A percentile compares a stretch with the other conserved stretches of the same genome.
phyloP scores from a whole-genome alignment of 169 alveolate genomes.

The Plasmodium sp. region DNA sequence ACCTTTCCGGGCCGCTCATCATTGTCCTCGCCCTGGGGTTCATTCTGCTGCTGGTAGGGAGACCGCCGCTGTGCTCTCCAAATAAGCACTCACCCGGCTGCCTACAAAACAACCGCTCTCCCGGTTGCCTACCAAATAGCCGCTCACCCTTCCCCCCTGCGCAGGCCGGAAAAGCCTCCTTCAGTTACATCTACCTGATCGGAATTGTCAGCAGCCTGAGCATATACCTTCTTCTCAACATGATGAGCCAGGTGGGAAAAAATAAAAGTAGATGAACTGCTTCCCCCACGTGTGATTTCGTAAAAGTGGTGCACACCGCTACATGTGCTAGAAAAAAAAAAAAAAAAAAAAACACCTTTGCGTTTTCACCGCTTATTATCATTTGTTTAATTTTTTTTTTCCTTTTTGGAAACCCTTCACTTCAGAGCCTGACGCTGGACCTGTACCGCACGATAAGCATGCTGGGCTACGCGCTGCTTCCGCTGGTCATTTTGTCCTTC shows the following conservation, averaged over 20 bases:
- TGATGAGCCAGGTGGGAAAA: constrained; percentile 78
- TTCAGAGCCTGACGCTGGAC: constrained; percentile 73
- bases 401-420: not conserved
- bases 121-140: not conserved
- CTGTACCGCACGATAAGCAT: constrained; percentile 88
- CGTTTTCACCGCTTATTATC: not conserved
- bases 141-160: not conserved
- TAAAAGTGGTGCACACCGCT: not conserved
- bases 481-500: constrained; percentile 85
- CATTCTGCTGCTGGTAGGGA: constrained; percentile 79
- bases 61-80: not conserved
- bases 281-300: not conserved
- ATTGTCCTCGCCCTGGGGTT: constrained; percentile 83
- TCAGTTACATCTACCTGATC: constrained; percentile 85
- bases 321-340: not conserved
- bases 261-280: not conserved
- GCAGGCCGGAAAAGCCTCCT: constrained; percentile 78
- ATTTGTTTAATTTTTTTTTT: not conserved
- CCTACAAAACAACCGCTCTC: not conserved
- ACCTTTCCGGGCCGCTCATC: constrained; percentile 86
- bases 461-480: constrained; percentile 89
- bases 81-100: not conserved
- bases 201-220: constrained; percentile 85
- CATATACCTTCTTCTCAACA: constrained; percentile 76
- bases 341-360: not conserved